Percentiles rank a stretch among this genome's conserved stretches.
phyloP scores from a whole-genome alignment of 1,284 basidiomycete species.

The Malassezia dermatis region DNA sequence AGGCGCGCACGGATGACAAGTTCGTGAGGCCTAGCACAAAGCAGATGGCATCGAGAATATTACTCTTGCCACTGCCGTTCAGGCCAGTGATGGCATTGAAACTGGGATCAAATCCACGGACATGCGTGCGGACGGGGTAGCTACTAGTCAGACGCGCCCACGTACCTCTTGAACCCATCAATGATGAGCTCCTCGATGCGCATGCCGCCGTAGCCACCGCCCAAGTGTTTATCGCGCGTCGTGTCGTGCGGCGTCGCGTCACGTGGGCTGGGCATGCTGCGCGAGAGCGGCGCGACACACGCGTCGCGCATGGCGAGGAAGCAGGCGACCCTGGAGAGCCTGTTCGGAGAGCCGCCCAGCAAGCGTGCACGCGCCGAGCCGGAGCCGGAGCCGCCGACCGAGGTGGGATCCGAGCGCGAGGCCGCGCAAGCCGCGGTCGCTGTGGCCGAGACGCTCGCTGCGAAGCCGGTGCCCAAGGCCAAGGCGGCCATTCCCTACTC shows the following conservation, averaged over 20 bases:
- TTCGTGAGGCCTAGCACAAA: slow-evolving; percentile 47
- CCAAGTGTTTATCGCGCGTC: background rate
- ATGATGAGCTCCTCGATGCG: slow-evolving; percentile 51
- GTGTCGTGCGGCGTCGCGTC: background rate
- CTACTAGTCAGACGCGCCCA: slow-evolving; percentile 10
- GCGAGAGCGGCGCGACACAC: background rate
- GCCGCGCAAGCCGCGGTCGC: background rate
- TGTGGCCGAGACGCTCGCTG: background rate
- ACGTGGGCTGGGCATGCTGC: background rate
- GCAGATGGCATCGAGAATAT: slow-evolving; percentile 47
- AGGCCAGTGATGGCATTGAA: slow-evolving; percentile 97
- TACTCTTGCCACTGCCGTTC: slow-evolving; percentile 62
- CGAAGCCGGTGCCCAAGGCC: background rate
- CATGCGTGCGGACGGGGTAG: slow-evolving; percentile 86
- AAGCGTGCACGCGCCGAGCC: background rate
- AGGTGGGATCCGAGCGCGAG: background rate
- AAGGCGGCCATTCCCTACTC: slow-evolving; percentile 63
- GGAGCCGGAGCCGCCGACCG: background rate
- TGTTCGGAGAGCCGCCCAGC: background rate
- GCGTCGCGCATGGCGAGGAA: background rate
- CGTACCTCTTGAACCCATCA: slow-evolving; percentile 51
- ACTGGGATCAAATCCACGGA: slow-evolving; percentile 85
- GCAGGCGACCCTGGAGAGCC: background rate
- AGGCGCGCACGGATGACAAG: slow-evolving; percentile 60
- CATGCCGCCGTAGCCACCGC: slow-evolving; percentile 27